phyloP scores from a whole-genome alignment of 2,329 filamentous ascomycete species.

The Aspergillus puulaauensis region DNA sequence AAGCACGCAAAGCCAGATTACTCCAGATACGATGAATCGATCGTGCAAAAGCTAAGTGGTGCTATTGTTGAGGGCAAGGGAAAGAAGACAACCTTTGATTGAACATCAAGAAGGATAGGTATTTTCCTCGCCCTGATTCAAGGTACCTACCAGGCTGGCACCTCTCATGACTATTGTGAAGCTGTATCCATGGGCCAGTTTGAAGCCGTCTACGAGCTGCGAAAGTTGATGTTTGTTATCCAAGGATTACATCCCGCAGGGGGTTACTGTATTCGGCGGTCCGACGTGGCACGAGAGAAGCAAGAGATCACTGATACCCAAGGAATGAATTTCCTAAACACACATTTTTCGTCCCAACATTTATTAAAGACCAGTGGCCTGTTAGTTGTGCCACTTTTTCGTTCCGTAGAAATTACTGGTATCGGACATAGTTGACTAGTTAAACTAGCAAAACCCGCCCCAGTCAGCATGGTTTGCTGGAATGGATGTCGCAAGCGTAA shows the following conservation, averaged over 20 bases:
- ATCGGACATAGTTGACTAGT: background rate
- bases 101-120: constrained; percentile 10
- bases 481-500: background rate
- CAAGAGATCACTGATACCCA: constrained; percentile 11
- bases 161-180: background rate
- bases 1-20: constrained; percentile 36
- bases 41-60: constrained; percentile 68
- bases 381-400: background rate
- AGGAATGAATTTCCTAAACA: constrained; percentile 11
- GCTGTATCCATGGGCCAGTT: background rate
- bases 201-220: background rate
- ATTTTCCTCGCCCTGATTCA: background rate
- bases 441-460: background rate
- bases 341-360: background rate
- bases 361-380: background rate
- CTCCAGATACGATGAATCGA: constrained; percentile 48
- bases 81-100: constrained; percentile 81
- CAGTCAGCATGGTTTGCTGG: background rate
- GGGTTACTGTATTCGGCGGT: background rate
- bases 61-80: constrained; percentile 76
- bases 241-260: background rate
- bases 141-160: background rate
- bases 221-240: constrained; percentile 3
- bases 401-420: background rate
- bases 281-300: constrained; percentile 4